phyloP scores from a whole-genome alignment of 2,329 filamentous ascomycete genomes.

The Cordyceps cicadae region DNA sequence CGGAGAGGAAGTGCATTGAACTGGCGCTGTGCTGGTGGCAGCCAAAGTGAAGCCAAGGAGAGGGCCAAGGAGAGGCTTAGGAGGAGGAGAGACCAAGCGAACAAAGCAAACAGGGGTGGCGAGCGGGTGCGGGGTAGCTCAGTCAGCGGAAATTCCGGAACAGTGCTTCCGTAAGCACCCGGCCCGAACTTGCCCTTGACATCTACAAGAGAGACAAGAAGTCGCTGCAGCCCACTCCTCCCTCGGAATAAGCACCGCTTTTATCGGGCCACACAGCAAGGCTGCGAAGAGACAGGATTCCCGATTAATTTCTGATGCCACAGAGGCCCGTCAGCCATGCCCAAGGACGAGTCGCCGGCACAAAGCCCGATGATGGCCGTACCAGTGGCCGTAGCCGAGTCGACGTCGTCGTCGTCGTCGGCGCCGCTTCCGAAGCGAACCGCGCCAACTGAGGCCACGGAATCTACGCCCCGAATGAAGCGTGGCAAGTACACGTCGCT shows the following conservation, averaged over 20 bases:
- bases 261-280: not conserved
- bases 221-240: not conserved
- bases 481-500: slow-evolving; percentile 30
- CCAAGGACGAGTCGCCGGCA: slow-evolving; percentile 4
- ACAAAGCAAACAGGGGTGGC: not conserved
- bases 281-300: not conserved
- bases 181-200: not conserved
- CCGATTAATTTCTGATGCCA: not conserved
- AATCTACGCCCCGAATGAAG: slow-evolving; percentile 18
- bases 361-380: not conserved
- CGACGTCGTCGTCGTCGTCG: not conserved
- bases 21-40: too few species aligned
- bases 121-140: not conserved
- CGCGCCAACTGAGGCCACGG: not conserved
- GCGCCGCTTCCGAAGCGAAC: slow-evolving; percentile 11
- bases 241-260: not conserved
- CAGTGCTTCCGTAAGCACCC: not conserved
- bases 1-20: not conserved
- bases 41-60: too few species aligned
- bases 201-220: not conserved
- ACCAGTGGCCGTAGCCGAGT: not conserved
- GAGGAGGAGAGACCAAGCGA: not conserved
- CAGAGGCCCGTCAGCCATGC: not conserved
- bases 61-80: too few species aligned
- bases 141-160: slow-evolving; percentile 1